Evolutionary conservation across 306 rosid genomes (phyloP).

Genomic region (Erythrophleum fordii): DNA sequence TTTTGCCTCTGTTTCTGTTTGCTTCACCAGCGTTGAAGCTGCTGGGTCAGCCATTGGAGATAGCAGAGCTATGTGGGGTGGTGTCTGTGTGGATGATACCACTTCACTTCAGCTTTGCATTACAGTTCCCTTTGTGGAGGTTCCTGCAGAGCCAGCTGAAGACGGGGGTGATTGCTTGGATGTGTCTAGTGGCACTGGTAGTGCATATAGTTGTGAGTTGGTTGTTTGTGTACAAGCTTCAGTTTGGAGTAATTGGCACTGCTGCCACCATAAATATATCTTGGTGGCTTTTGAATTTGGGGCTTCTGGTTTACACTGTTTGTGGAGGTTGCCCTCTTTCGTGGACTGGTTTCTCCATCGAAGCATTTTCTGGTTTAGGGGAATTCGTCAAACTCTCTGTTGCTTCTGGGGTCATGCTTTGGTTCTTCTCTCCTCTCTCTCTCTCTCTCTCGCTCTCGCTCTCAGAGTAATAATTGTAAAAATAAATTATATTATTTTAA

Average conservation of each 20-base stretch:
- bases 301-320: slow-evolving; percentile 48
- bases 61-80: neutral
- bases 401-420: slow-evolving; percentile 83
- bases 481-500: too few relatives aligned
- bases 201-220: slow-evolving; percentile 54
- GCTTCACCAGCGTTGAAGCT: slow-evolving; percentile 61
- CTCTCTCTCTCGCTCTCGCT: too few relatives aligned
- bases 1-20: slow-evolving; percentile 61
- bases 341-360: slow-evolving; percentile 79
- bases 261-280: slow-evolving; percentile 58
- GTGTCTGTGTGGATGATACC: neutral
- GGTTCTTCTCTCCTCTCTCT: slow-evolving; percentile 34
- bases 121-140: neutral
- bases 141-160: neutral
- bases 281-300: slow-evolving; percentile 68
- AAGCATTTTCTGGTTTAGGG: slow-evolving; percentile 79
- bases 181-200: slow-evolving; percentile 44
- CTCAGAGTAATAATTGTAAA: too few relatives aligned
- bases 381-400: slow-evolving; percentile 73
- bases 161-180: slow-evolving; percentile 48
- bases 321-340: slow-evolving; percentile 74
- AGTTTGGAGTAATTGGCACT: slow-evolving; percentile 59
- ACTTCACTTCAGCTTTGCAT: neutral
- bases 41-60: slow-evolving; percentile 66
- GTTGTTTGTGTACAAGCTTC: slow-evolving; percentile 50